These are phyloP conservation scores for Cryptococcus wingfieldii DNA, from an alignment of 1,284 basidiomycete genomes.

Conservation along the genomic window DNA sequence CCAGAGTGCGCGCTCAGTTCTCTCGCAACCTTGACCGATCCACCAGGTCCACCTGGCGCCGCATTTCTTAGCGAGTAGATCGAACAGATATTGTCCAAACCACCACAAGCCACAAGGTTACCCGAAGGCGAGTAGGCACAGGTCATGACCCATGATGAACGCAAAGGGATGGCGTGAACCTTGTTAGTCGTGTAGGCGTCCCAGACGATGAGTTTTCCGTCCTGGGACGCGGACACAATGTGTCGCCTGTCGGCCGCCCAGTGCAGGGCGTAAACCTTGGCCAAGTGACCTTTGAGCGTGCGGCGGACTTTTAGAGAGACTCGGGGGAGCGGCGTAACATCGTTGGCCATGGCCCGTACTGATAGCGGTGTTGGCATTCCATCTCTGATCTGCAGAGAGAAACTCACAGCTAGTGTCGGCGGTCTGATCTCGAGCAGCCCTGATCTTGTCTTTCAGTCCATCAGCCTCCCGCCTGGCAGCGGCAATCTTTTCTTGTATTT, in stretches of 20 bases:
- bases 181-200: constrained; percentile 99
- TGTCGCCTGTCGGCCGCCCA: constrained; percentile 96
- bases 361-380: constrained; percentile 32
- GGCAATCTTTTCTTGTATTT: constrained; percentile 90
- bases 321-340: constrained; percentile 89
- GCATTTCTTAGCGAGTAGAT: constrained; percentile 75
- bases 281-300: constrained; percentile 91
- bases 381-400: not conserved
- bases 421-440: constrained; percentile 57
- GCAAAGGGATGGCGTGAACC: constrained; percentile 95
- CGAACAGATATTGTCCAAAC: constrained; percentile 97
- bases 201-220: constrained; percentile 99
- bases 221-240: constrained; percentile 96
- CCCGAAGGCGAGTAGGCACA: constrained; percentile 97
- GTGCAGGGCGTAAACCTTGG: constrained; percentile 99
- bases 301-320: constrained; percentile 93
- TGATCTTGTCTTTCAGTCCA: constrained; percentile 50
- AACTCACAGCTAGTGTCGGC: constrained; percentile 90
- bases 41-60: constrained; percentile 40
- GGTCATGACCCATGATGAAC: constrained; percentile 99
- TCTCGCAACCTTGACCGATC: constrained; percentile 56
- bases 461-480: constrained; percentile 95
- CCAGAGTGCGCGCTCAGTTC: constrained; percentile 96
- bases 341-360: constrained; percentile 94
- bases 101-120: constrained; percentile 95